Evolutionary conservation across 257 asterid genomes (phyloP).

Genomic region (Scutellaria barbata): DNA sequence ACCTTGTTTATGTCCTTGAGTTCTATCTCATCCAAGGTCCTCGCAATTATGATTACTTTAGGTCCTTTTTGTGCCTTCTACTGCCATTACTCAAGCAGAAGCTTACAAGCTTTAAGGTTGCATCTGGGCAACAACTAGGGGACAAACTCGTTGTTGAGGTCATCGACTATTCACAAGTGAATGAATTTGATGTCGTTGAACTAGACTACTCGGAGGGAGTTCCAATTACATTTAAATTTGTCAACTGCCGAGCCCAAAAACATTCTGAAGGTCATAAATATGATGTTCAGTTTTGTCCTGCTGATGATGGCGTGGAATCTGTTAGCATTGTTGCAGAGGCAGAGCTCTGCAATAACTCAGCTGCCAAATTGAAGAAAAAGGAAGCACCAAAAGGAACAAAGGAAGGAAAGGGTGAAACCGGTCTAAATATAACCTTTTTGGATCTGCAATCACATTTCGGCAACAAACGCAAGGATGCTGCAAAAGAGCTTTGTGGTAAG

Average conservation of each 20-base stretch:
- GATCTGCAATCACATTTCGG: slow-evolving; percentile 28
- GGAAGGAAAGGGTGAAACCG: not conserved
- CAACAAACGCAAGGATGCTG: slow-evolving; percentile 21
- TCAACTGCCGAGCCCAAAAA: too few species aligned
- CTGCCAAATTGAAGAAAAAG: not conserved
- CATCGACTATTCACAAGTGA: not conserved
- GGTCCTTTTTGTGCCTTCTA: not conserved
- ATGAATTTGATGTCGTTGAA: not conserved
- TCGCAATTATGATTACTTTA: not conserved
- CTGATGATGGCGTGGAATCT: not conserved
- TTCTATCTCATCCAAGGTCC: not conserved
- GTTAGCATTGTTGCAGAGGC: not conserved
- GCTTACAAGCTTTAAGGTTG: slow-evolving; percentile 23
- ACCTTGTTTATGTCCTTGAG: slow-evolving; percentile 1
- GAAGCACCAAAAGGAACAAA: not conserved
- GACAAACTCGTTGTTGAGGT: slow-evolving; percentile 21
- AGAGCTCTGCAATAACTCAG: not conserved
- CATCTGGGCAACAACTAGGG: slow-evolving; percentile 13
- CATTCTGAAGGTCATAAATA: too few species aligned
- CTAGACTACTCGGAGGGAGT: not conserved
- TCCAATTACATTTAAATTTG: slow-evolving; percentile 3
- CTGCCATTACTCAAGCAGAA: not conserved
- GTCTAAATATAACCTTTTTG: not conserved
- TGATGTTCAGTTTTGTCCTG: not conserved
- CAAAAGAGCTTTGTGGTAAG: slow-evolving; percentile 34